Conservation (phyloP, 176 grass and related monocot species). For the Musa acuminata region DNA sequence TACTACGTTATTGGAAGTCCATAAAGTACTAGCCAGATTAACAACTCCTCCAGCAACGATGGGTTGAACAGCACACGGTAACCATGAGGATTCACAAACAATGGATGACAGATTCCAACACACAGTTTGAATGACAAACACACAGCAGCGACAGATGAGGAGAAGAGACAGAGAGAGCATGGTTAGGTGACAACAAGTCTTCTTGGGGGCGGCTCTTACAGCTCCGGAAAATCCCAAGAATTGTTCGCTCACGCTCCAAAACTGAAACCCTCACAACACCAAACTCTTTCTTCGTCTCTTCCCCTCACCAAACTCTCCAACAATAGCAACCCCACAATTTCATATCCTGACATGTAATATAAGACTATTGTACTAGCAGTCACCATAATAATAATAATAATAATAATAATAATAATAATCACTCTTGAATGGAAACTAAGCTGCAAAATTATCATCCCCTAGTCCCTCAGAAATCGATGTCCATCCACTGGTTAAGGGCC, state of each 20-base stretch:
- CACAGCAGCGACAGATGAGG: neutral
- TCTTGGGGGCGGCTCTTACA: no score
- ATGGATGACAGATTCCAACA: neutral
- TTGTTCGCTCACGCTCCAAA: neutral
- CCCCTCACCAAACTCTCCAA: neutral
- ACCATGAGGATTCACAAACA: neutral
- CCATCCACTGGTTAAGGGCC: conserved; percentile 5
- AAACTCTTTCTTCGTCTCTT: neutral
- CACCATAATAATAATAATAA: neutral
- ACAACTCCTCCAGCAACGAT: no score
- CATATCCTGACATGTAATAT: neutral
- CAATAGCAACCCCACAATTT: neutral
- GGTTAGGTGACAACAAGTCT: neutral
- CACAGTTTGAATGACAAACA: neutral
- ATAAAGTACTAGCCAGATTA: no score
- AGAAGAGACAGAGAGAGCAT: neutral
- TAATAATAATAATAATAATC: neutral
- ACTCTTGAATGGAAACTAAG: neutral
- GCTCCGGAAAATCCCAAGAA: conserved; percentile 9
- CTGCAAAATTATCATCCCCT: conserved; percentile 1
- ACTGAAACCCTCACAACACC: neutral
- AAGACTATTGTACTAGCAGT: neutral
- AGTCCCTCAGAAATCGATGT: neutral
- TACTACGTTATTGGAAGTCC: no score
- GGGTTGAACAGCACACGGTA: neutral